phyloP scores from a whole-genome alignment of 768 basidiomycete genomes.

The Rhodotorula graminis region DNA sequence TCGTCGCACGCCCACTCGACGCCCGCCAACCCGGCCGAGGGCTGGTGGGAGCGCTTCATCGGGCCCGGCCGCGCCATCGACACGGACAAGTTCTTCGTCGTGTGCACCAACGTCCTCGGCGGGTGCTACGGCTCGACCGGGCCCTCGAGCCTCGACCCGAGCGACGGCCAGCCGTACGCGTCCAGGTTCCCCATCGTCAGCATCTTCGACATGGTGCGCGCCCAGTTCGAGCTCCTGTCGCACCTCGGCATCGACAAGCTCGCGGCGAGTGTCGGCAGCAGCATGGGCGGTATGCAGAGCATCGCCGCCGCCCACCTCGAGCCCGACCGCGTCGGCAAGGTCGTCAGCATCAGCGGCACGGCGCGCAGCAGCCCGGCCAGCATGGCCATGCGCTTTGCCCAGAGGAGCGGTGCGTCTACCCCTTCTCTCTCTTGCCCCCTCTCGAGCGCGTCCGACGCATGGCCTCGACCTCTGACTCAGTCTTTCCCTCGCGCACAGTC shows the following conservation, averaged over 20 bases:
- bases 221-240: conserved; percentile 82
- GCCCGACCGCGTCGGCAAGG: conserved; percentile 78
- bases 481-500: conserved; percentile 54
- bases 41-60: conserved; percentile 99
- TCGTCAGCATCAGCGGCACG: conserved; percentile 91
- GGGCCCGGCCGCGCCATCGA: conserved; percentile 91
- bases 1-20: conserved; percentile 92
- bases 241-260: conserved; percentile 74
- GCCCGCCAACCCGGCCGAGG: conserved; percentile 65
- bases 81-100: conserved; percentile 82
- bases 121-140: conserved; percentile 98
- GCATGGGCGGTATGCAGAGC: conserved; percentile 98
- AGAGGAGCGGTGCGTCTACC: conserved; percentile 75
- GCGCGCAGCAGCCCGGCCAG: conserved; percentile 86
- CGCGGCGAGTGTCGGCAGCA: conserved; percentile 88
- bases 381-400: conserved; percentile 92
- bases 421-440: too few species aligned
- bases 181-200: conserved; percentile 86
- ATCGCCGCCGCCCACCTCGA: conserved; percentile 89
- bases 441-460: neutral
- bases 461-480: conserved; percentile 1
- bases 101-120: conserved; percentile 94
- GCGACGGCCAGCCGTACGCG: conserved; percentile 63
- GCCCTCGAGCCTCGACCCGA: conserved; percentile 73
- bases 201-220: conserved; percentile 95